Percentiles rank a stretch among this genome's conserved stretches.
These are phyloP conservation scores for Candolleomyces aberdarensis DNA, from an alignment of 768 basidiomycete genomes.

Conservation along the genomic window DNA sequence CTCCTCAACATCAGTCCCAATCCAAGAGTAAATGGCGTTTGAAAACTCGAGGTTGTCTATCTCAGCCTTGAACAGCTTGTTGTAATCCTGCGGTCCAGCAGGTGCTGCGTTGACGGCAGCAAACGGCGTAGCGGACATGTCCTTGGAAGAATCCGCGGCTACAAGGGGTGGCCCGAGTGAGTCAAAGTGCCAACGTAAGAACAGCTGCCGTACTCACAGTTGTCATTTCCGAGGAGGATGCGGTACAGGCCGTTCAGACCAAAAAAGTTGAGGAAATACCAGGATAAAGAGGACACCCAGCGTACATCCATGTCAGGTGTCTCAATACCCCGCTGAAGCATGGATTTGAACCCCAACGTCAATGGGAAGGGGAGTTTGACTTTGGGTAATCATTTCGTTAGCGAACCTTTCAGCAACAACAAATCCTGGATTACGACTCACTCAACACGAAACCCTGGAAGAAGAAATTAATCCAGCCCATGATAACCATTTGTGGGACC, in stretches of 20 bases:
- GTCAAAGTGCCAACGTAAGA: neutral
- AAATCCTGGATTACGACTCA: slow-evolving; percentile 41
- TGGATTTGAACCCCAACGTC: slow-evolving; percentile 95
- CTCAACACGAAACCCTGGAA: slow-evolving; percentile 98
- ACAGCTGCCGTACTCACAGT: slow-evolving; percentile 52
- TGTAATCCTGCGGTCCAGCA: slow-evolving; percentile 76
- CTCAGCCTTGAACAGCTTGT: slow-evolving; percentile 89
- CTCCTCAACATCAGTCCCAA: slow-evolving; percentile 75
- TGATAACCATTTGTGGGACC: slow-evolving; percentile 97
- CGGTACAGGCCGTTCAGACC: slow-evolving; percentile 95
- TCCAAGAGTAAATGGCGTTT: slow-evolving; percentile 82
- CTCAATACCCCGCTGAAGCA: slow-evolving; percentile 94
- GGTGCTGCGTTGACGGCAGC: slow-evolving; percentile 44
- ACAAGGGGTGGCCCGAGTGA: neutral
- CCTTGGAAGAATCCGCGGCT: slow-evolving; percentile 80
- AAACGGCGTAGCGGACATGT: slow-evolving; percentile 72
- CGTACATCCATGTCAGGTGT: slow-evolving; percentile 96
- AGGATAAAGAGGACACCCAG: slow-evolving; percentile 98
- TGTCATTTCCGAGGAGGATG: slow-evolving; percentile 86
- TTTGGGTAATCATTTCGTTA: slow-evolving; percentile 26
- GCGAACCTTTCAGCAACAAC: neutral
- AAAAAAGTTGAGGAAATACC: slow-evolving; percentile 99
- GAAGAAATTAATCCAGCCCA: slow-evolving; percentile 99
- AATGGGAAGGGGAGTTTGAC: slow-evolving; percentile 97
- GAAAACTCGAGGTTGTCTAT: slow-evolving; percentile 91